Evolutionary conservation across 345 rosid genomes (phyloP).

Genomic region (Microthlaspi erraticum): DNA sequence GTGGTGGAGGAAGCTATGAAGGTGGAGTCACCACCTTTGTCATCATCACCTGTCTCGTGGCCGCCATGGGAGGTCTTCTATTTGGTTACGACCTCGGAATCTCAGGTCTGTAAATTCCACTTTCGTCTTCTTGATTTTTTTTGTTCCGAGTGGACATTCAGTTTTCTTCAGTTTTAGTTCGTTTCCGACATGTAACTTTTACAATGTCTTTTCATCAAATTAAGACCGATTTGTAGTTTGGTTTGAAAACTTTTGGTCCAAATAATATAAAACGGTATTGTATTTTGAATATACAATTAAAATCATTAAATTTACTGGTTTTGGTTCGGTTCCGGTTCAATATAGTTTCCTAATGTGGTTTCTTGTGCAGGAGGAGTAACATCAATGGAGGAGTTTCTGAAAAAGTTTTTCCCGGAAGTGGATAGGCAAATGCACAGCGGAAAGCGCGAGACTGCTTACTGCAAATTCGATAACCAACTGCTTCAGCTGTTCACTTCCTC

Average conservation of each 20-base stretch:
- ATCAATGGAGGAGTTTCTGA: conserved; percentile 57
- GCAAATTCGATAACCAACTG: conserved; percentile 58
- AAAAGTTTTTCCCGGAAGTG: conserved; percentile 56
- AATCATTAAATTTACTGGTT: too few species aligned
- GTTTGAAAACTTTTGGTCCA: neutral
- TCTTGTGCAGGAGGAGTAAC: conserved; percentile 56
- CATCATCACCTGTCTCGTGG: conserved; percentile 54
- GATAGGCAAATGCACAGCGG: conserved; percentile 34
- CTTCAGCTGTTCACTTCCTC: conserved; percentile 60
- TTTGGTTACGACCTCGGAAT: conserved; percentile 66
- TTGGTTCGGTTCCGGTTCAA: neutral
- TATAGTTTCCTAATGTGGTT: neutral
- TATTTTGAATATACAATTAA: too few species aligned
- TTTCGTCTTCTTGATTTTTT: neutral
- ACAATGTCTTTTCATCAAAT: too few species aligned
- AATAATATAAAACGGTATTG: too few species aligned
- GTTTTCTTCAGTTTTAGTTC: neutral
- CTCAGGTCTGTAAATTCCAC: conserved; percentile 42
- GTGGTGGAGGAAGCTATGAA: conserved; percentile 45
- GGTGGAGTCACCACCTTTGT: conserved; percentile 57
- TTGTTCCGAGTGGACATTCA: neutral
- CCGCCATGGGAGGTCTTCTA: conserved; percentile 67
- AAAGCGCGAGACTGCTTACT: conserved; percentile 46
- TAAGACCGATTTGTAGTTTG: neutral
- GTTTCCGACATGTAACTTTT: conserved; percentile 1